Evolutionary conservation across 257 asterid genomes (phyloP).

Genomic region (Ocimum tenuiflorum): DNA sequence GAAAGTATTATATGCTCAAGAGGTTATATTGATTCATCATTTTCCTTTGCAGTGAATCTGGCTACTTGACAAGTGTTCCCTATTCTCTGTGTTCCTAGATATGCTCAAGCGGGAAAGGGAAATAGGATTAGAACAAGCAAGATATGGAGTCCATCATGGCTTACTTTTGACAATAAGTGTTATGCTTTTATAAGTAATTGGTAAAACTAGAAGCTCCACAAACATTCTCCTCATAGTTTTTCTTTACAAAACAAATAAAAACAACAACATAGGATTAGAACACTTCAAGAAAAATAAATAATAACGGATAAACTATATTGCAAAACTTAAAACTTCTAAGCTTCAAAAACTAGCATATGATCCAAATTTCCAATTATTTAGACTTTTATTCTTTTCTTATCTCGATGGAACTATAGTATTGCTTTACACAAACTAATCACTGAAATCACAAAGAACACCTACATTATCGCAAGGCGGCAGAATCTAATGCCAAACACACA

Average conservation of each 20-base stretch:
- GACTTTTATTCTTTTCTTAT: neutral
- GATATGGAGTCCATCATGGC: neutral
- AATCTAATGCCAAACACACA: neutral
- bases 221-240: neutral
- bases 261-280: neutral
- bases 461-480: neutral
- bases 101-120: neutral
- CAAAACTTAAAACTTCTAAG: neutral
- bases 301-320: no score
- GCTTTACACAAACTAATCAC: neutral
- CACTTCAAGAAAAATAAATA: neutral
- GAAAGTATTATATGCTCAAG: neutral
- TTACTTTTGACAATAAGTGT: neutral
- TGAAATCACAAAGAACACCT: neutral
- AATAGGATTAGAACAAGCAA: neutral
- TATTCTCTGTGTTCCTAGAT: neutral
- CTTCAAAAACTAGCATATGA: constrained; percentile 5
- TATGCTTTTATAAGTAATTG: neutral
- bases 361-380: neutral
- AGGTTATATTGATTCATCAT: neutral
- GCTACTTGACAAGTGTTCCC: neutral
- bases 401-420: neutral
- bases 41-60: neutral
- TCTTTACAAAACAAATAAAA: no score
- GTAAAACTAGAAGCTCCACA: neutral